These are phyloP conservation scores for Albophoma yamanashiensis DNA, from an alignment of 2,329 filamentous ascomycete genomes.

Conservation along the genomic window DNA sequence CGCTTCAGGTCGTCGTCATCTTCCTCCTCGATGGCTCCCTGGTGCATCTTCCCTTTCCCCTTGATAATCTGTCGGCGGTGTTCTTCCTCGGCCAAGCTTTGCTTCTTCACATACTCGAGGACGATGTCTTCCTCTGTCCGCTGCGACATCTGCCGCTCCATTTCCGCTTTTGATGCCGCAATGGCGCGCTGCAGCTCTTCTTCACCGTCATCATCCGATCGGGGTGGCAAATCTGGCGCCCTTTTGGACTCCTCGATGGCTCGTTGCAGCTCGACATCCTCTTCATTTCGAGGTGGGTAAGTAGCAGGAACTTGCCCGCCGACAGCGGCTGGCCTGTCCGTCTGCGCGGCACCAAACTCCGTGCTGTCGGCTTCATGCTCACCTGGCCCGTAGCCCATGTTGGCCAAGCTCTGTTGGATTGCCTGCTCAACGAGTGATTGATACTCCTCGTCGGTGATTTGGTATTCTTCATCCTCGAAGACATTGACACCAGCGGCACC, in stretches of 20 bases:
- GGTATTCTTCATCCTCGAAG: slow-evolving; percentile 28
- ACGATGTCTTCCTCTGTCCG: slow-evolving; percentile 61
- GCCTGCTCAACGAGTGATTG: slow-evolving; percentile 45
- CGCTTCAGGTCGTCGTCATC: slow-evolving; percentile 45
- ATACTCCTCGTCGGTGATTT: slow-evolving; percentile 47
- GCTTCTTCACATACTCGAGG: slow-evolving; percentile 66
- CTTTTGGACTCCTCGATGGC: slow-evolving; percentile 30
- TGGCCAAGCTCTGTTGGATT: slow-evolving; percentile 37
- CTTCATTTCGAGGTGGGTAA: slow-evolving; percentile 6
- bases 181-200: slow-evolving; percentile 35
- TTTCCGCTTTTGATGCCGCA: slow-evolving; percentile 30
- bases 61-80: slow-evolving; percentile 23
- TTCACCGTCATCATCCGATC: slow-evolving; percentile 27
- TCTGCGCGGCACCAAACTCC: slow-evolving; percentile 6
- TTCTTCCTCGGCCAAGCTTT: slow-evolving; percentile 61
- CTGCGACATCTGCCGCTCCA: slow-evolving; percentile 27
- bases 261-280: slow-evolving; percentile 26
- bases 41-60: slow-evolving; percentile 19
- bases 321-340: not conserved
- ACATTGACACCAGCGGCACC: slow-evolving; percentile 17
- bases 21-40: slow-evolving; percentile 19
- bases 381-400: slow-evolving; percentile 4
- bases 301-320: not conserved
- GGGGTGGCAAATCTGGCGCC: slow-evolving; percentile 7
- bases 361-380: slow-evolving; percentile 10